These are phyloP conservation scores for Neurospora cerealis DNA, from an alignment of 495 filamentous ascomycete genomes.

Conservation along the genomic window DNA sequence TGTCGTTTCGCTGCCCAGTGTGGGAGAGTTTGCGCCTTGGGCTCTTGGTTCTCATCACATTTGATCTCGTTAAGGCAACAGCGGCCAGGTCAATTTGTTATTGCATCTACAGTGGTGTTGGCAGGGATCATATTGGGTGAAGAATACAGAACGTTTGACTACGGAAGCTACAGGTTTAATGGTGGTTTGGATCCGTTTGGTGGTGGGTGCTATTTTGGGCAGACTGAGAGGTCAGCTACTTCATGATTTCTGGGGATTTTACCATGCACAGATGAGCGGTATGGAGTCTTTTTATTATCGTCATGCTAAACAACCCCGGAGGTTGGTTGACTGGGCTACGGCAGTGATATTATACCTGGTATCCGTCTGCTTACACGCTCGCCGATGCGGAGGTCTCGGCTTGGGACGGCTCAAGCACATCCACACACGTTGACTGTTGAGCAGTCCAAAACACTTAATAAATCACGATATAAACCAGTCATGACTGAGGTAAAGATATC, in stretches of 20 bases:
- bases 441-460: neutral
- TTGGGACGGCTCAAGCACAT: neutral
- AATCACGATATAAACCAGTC: neutral
- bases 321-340: neutral
- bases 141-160: neutral
- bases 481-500: neutral
- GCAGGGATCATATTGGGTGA: neutral
- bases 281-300: neutral
- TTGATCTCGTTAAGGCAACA: neutral
- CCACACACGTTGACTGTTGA: neutral
- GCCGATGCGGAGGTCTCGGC: neutral
- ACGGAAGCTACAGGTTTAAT: neutral
- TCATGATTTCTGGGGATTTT: neutral
- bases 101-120: neutral
- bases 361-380: neutral
- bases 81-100: neutral
- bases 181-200: neutral
- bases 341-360: neutral
- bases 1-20: neutral
- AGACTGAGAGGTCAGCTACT: neutral
- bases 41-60: neutral
- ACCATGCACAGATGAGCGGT: neutral
- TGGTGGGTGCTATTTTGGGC: neutral
- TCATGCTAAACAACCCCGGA: neutral
- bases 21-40: neutral